Conservation (phyloP, 2,329 filamentous ascomycete genomes). For the Aspergillus floridensis region DNA sequence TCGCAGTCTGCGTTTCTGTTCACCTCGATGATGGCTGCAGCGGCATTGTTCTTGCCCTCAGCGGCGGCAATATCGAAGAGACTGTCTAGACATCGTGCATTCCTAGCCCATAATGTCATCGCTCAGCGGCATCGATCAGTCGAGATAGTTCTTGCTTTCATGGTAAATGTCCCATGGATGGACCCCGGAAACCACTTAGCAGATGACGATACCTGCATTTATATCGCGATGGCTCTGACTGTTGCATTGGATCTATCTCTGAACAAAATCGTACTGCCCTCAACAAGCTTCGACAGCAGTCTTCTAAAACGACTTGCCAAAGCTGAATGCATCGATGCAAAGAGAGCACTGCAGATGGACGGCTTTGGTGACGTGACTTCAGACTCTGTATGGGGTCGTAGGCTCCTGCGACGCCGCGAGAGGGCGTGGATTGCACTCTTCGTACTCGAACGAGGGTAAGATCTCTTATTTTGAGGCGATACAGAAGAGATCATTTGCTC, state of each 20-base stretch:
- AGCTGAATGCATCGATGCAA: slow-evolving; percentile 67
- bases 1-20: slow-evolving; percentile 68
- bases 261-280: slow-evolving; percentile 65
- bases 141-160: slow-evolving; percentile 71
- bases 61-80: slow-evolving; percentile 64
- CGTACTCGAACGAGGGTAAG: slow-evolving; percentile 65
- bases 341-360: slow-evolving; percentile 64
- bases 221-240: slow-evolving; percentile 67
- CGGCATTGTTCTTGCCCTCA: slow-evolving; percentile 65
- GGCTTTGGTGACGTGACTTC: slow-evolving; percentile 65
- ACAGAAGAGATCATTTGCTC: not conserved
- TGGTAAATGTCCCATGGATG: slow-evolving; percentile 76
- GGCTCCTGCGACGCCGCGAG: slow-evolving; percentile 64
- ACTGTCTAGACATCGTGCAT: slow-evolving; percentile 62
- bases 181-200: slow-evolving; percentile 42
- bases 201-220: slow-evolving; percentile 70
- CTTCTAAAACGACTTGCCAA: slow-evolving; percentile 53
- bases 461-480: not conserved
- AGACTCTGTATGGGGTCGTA: slow-evolving; percentile 57
- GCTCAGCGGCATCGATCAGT: slow-evolving; percentile 64
- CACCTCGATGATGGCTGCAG: slow-evolving; percentile 67
- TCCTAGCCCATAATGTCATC: slow-evolving; percentile 62
- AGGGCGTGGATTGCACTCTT: slow-evolving; percentile 70
- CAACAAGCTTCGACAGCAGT: slow-evolving; percentile 48
- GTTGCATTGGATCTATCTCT: slow-evolving; percentile 68